Percentiles rank a stretch among this genome's conserved stretches.
phyloP scores from a whole-genome alignment of 495 filamentous ascomycete genomes.

The Aspergillus affinis region DNA sequence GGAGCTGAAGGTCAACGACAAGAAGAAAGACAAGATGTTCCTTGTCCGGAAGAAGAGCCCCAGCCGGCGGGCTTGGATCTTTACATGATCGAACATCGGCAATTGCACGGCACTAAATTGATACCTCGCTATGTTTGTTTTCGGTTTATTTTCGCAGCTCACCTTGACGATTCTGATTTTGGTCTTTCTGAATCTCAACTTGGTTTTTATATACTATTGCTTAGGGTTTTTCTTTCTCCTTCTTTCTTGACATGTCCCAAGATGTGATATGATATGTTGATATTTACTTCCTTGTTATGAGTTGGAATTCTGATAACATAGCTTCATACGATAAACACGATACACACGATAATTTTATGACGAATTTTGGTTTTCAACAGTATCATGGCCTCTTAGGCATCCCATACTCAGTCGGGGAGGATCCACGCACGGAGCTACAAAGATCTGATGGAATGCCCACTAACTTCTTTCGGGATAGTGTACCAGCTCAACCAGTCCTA shows the following conservation, averaged over 20 bases:
- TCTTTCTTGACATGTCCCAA: constrained; percentile 10
- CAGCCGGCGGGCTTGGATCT: constrained; percentile 32
- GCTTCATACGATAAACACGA: constrained; percentile 21
- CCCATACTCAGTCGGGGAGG: too few species aligned
- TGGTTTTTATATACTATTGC: constrained; percentile 8
- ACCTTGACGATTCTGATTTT: constrained; percentile 3
- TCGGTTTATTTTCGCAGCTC: constrained; percentile 1
- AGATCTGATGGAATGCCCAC: too few species aligned
- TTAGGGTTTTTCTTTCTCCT: constrained; percentile 12
- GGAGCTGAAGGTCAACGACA: constrained; percentile 51
- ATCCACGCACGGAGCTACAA: too few species aligned
- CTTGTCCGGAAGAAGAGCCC: constrained; percentile 65
- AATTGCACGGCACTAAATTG: constrained; percentile 7
- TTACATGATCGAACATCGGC: constrained; percentile 26
- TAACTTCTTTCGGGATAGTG: too few species aligned
- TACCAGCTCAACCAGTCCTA: too few species aligned
- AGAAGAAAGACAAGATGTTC: constrained; percentile 53
- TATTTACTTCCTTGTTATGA: constrained; percentile 16
- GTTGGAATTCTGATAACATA: constrained; percentile 33
- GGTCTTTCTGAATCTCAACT: constrained; percentile 13
- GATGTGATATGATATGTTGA: constrained; percentile 11
- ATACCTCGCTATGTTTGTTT: constrained; percentile 11
- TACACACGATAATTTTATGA: constrained; percentile 3
- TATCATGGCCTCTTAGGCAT: too few species aligned
- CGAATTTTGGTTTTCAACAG: too few species aligned